Evolutionary conservation across 305 asterid species (phyloP).

Genomic region (Fraxinus ornus): DNA sequence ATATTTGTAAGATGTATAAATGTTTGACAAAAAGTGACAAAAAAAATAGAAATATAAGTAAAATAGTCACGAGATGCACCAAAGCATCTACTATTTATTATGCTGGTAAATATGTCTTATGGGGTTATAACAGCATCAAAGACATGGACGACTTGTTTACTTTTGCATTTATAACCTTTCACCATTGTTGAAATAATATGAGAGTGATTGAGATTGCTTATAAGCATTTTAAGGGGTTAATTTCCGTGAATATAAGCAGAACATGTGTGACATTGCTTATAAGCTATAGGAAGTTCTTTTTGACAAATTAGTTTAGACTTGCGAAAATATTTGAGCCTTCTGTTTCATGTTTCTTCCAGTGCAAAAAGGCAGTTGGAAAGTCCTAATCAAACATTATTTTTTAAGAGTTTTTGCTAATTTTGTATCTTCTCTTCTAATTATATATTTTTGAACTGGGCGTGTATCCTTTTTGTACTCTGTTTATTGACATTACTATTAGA

Average conservation of each 20-base stretch:
- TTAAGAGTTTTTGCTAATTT: neutral
- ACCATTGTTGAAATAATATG: neutral
- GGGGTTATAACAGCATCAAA: neutral
- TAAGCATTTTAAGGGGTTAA: neutral
- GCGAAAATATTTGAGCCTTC: neutral
- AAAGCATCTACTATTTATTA: neutral
- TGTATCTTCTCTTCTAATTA: neutral
- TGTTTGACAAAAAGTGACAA: neutral
- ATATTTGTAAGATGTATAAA: neutral
- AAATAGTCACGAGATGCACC: conserved; percentile 10
- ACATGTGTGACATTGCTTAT: neutral
- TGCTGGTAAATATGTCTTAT: neutral
- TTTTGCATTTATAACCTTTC: neutral
- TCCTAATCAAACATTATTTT: neutral
- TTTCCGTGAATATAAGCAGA: neutral
- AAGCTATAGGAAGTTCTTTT: neutral
- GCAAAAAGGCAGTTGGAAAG: neutral
- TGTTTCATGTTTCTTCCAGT: neutral
- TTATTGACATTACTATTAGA: neutral
- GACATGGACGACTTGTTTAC: neutral
- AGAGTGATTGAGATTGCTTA: neutral
- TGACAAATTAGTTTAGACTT: neutral
- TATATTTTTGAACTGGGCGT: neutral
- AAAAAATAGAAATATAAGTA: neutral
- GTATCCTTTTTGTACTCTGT: neutral